phyloP scores from a whole-genome alignment of 352 stramenopile genomes.

The Phytophthora agathidicida region DNA sequence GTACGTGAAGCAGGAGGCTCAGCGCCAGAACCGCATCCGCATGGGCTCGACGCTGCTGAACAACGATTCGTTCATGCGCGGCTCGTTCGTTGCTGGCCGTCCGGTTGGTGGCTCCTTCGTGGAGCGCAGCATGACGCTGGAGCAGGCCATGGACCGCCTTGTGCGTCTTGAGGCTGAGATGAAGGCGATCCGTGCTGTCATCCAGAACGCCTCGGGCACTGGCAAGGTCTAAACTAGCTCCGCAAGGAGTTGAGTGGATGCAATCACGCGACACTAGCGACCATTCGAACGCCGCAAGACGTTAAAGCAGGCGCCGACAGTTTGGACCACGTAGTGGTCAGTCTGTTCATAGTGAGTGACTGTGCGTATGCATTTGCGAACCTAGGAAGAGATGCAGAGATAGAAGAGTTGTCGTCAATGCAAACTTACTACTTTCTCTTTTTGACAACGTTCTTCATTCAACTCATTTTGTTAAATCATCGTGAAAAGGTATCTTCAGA shows the following conservation, averaged over 20 bases:
- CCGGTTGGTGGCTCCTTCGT: slow-evolving; percentile 62
- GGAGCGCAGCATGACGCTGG: slow-evolving; percentile 67
- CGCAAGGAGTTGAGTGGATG: slow-evolving; percentile 1
- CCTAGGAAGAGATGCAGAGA: slow-evolving; percentile 13
- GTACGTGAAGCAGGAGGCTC: slow-evolving; percentile 62
- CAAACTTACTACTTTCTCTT: slow-evolving; percentile 20
- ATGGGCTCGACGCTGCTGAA: slow-evolving; percentile 69
- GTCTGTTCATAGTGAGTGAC: slow-evolving; percentile 38
- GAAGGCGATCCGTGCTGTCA: slow-evolving; percentile 70
- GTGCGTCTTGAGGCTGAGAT: slow-evolving; percentile 68
- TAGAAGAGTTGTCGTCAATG: slow-evolving; percentile 34
- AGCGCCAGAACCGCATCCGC: slow-evolving; percentile 82
- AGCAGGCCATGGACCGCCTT: slow-evolving; percentile 79
- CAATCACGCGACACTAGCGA: neutral
- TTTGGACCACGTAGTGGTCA: slow-evolving; percentile 6
- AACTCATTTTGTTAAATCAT: neutral
- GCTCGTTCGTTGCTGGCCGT: slow-evolving; percentile 81
- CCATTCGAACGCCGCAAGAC: neutral
- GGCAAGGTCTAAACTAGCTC: slow-evolving; percentile 26
- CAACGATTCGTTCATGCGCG: slow-evolving; percentile 71
- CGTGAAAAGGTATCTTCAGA: neutral
- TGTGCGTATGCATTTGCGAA: slow-evolving; percentile 18
- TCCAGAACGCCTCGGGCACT: slow-evolving; percentile 51
- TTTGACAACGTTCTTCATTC: too few species aligned
- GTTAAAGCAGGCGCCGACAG: slow-evolving; percentile 14